Base-by-base conservation (phyloP, 163 green algal genomes). In the Coccomyxa subellipsoidea region DNA sequence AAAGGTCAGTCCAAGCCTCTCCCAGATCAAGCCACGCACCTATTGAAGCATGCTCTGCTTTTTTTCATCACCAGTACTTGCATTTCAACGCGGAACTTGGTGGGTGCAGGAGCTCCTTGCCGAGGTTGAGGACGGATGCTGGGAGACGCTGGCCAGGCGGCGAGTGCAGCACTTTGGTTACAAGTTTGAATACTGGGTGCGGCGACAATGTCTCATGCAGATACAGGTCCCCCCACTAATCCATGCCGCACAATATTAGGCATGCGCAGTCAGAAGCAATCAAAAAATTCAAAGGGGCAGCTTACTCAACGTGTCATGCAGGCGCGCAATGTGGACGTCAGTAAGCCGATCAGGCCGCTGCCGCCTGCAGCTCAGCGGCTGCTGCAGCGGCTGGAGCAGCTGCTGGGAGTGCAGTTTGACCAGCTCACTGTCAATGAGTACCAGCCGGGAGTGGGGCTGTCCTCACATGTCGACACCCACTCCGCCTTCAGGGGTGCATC, bases 391-490 rank as follows among this genome's bases (percentile, higher is more conserved):
- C 25, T 88, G 54, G 69, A 85, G 31, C n/a, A 71, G 10, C 36
- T 80, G 40, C 71, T 77, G 29, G 73, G 54, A 25, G 73, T 88
- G 81, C 79, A 82, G 29, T 34, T 70, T 40, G 93, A 98, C 84
- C 96, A 99, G 89, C 81, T 98, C 34, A 99, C 96, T 0, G 92
- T 97, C 23, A 99, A 99, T 82, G 95, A 99, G 84, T 99, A 99
- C 80, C 34, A 85, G 0, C 80, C 85, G 2, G 97, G 97, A 4
- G 92, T 98, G n/a, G 97, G 97, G 15, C 84, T 99, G 47, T 90
- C 94, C 4, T 89, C 96, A 0, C 97, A 99, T 86, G 88, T 99
- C 12, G 97, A 99, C 88, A 98, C 94, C 1, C 97, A 99, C 88
- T 97, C 93, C 12, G 94, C 94, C 3, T 99, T 99, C 83, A 91